phyloP scores from a whole-genome alignment of 2,329 filamentous ascomycete species.

The Talaromyces pinophilus region DNA sequence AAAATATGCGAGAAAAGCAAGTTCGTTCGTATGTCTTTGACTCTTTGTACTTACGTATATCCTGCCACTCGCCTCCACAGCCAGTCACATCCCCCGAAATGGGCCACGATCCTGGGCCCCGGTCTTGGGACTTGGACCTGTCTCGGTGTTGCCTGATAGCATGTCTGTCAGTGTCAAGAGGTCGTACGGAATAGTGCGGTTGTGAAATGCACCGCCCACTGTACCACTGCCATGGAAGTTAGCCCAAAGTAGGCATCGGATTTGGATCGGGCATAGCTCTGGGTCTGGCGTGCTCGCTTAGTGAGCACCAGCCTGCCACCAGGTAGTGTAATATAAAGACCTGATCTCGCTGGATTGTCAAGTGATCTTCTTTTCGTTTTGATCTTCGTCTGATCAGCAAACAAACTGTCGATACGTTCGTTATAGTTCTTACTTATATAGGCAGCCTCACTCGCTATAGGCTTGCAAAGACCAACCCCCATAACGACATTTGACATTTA shows the following conservation, averaged over 20 bases:
- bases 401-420: slow-evolving; percentile 8
- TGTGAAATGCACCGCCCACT: background rate
- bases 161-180: background rate
- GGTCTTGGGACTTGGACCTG: slow-evolving; percentile 8
- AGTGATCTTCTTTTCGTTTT: background rate
- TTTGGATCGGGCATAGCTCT: slow-evolving; percentile 4
- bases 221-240: background rate
- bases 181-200: background rate
- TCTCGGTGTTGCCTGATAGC: slow-evolving; percentile 7
- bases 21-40: background rate
- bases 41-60: background rate
- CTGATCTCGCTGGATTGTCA: background rate
- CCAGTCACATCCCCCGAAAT: background rate
- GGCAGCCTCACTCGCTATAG: slow-evolving; percentile 18
- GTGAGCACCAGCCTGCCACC: background rate
- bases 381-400: background rate
- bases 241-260: background rate
- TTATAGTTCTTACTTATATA: background rate
- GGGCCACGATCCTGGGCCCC: slow-evolving; percentile 3
- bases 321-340: slow-evolving; percentile 12
- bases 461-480: background rate
- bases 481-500: background rate
- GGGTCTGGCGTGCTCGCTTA: background rate
- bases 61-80: slow-evolving; percentile 7
- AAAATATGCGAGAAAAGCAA: background rate